These are phyloP conservation scores for Cystobasidium ongulense DNA, from an alignment of 768 basidiomycete species.

Conservation along the genomic window DNA sequence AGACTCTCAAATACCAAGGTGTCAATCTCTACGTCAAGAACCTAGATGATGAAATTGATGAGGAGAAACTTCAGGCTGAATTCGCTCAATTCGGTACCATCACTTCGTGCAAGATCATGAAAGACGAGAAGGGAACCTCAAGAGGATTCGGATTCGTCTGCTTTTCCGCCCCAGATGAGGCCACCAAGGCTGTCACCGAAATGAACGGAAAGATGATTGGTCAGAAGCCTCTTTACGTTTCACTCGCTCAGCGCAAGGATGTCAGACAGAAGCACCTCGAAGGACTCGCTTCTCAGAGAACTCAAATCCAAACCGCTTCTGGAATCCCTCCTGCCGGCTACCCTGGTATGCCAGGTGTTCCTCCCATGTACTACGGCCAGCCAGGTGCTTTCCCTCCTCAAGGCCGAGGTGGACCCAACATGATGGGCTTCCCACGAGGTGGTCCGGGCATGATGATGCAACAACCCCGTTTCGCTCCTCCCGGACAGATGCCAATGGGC, in stretches of 20 bases:
- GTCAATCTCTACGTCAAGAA: constrained; percentile 99
- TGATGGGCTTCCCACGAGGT: constrained; percentile 52
- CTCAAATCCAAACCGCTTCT: constrained; percentile 81
- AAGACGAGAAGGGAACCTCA: constrained; percentile 83
- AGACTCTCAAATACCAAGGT: constrained; percentile 93
- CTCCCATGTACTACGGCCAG: constrained; percentile 72
- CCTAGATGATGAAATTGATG: constrained; percentile 93
- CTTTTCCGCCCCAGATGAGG: constrained; percentile 95
- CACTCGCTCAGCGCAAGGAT: constrained; percentile 94
- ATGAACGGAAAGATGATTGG: constrained; percentile 99
- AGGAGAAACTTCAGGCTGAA: constrained; percentile 90
- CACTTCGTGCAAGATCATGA: constrained; percentile 99
- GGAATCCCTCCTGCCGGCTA: constrained; percentile 68
- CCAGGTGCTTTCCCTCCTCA: constrained; percentile 74
- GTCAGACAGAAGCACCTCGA: constrained; percentile 96
- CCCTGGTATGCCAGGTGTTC: constrained; percentile 55
- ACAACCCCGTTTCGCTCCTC: constrained; percentile 71
- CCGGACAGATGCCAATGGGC: constrained; percentile 64
- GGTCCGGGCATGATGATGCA: constrained; percentile 50
- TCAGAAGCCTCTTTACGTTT: constrained; percentile 95
- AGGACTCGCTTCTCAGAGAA: constrained; percentile 93
- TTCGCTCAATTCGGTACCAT: constrained; percentile 95
- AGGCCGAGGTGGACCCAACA: constrained; percentile 61
- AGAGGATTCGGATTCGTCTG: constrained; percentile 99
- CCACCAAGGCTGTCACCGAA: constrained; percentile 97